Base-by-base conservation (phyloP, 139 green algal species). In the Penium margaritaceum region DNA sequence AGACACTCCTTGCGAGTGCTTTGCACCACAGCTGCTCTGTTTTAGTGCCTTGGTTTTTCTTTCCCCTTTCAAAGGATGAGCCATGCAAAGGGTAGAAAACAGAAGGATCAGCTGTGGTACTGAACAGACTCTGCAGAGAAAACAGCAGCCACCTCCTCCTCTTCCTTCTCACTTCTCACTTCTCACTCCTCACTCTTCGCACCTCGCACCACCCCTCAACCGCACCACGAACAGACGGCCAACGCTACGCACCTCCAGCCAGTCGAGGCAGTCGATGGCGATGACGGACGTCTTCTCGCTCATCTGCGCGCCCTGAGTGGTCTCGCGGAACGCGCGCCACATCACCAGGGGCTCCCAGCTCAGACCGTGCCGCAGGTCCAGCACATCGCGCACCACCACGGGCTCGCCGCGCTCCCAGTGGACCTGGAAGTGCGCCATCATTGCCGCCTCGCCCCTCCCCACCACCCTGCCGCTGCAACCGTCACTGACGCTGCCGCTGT, bases 321-420 rank as follows among this genome's bases (percentile, higher is more conserved):
- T 64, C 66, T 74, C 66, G 5, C 33, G 17, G n/a, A 57, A 55
- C 27, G 66, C 66, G 15, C 66, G 46, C 66, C 66, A 74, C 47
- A 74, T 63, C 14, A 74, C 66, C 19, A 41, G 33, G 14, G 66
- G 66, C 47, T 74, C 66, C 66, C 66, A 74, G 41, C 66, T 74
- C 5, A 74, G 55, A 15, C 55, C 55, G 27, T 64, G 27, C n/a
- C 39, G 12, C 19, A 36, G 38, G 32, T 33, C 35, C 39, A 64
- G 32, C 30, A 35, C 21, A 17, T 27, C 19, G 29, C 66, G 47
- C 30, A 74, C 66, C 33, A 74, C 41, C 33, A 74, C 38, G 12
- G 66, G 66, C 66, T 74, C 66, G 7, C 66, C 66, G 9, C 41
- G 38, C 7, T 33, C 51, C 66, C 38, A 67, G 51, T 74, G 66